Base-by-base conservation (phyloP, 2,329 filamentous ascomycete genomes). In the Sporothrix dimorphospora region DNA sequence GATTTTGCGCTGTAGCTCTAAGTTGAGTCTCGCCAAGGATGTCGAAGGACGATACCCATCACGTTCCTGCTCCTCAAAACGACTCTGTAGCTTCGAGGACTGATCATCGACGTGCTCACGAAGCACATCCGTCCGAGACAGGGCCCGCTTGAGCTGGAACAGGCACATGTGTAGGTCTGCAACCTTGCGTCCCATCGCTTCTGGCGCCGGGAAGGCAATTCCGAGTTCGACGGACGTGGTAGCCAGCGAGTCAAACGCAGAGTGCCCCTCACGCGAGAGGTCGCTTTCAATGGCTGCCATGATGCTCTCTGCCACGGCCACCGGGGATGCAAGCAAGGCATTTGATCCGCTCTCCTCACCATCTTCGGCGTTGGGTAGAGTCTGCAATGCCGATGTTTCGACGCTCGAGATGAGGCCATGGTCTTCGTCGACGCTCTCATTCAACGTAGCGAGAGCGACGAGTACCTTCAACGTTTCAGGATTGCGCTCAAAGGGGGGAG, bases 401-500 rank as follows among this genome's bases (percentile, higher is more conserved):
- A 91, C 82, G 24, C 84, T 83, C 38, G 86, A 83, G 11, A 92
- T 77, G 1, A 91, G 80, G 2, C 83, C 83, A 19, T 86, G 85
- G 76, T 92, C 90, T 77, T 94, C 92, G 75, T 94, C 92, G 6
- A 92, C 92, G 14, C 88, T 82, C 78, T 97, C 94, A 79, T 96
- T 97, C 55, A 90, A 84, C 12, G 90, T 85, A 24, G 92, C 92
- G 8, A 97, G 85, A 34, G 91, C 88, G 9, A 97, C 86, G 4
- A 97, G 85, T 1, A 87, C 89, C 75, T 89, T 90, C 67, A 97
- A 85, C 0, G 94, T 98, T 61, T 95, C 92, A 40, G 91, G 86
- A 78, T 77, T 98, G 77, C 94, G 91, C 82, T 98, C 95, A 80
- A 97, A 97, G 0, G 85, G 79, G 0, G 94, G 94, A 0, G 91